Conservation (phyloP, 106 monocot species). For the Dioscorea alata region DNA sequence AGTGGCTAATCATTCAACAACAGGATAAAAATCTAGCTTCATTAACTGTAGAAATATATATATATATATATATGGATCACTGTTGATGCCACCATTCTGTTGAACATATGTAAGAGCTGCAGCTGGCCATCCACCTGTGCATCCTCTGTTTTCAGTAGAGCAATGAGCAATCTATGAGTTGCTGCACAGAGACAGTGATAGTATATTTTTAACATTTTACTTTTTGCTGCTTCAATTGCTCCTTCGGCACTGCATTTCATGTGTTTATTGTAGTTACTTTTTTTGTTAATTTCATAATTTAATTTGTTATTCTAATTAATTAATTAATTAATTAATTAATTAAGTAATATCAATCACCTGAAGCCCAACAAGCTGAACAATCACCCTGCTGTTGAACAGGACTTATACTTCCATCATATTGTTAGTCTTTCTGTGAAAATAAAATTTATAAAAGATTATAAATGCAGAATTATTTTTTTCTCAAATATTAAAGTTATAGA, state of each 20-base stretch:
- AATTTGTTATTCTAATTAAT: too few relatives aligned
- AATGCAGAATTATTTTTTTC: too few relatives aligned
- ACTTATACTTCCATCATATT: conserved; percentile 85
- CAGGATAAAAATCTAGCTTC: too few relatives aligned
- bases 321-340: too few relatives aligned
- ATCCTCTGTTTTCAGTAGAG: conserved; percentile 79
- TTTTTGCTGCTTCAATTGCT: conserved; percentile 79
- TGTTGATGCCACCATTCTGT: conserved; percentile 80
- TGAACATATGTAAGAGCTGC: conserved; percentile 81
- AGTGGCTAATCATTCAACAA: too few relatives aligned
- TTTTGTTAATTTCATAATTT: too few relatives aligned
- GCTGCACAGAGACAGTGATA: conserved; percentile 75
- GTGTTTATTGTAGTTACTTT: too few relatives aligned
- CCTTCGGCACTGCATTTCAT: conserved; percentile 61
- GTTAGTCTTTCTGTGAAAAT: conserved; percentile 83
- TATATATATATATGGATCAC: too few relatives aligned
- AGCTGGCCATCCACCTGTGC: conserved; percentile 72
- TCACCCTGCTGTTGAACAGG: conserved; percentile 78
- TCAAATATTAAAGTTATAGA: too few relatives aligned
- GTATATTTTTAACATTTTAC: conserved; percentile 64
- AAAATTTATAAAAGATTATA: too few relatives aligned
- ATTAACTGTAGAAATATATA: too few relatives aligned
- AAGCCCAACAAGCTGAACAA: conserved; percentile 97
- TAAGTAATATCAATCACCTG: too few relatives aligned
- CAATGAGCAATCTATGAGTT: conserved; percentile 73